Evolutionary conservation across 139 green algal genomes (phyloP).

Genomic region (Chlorella ohadii): DNA sequence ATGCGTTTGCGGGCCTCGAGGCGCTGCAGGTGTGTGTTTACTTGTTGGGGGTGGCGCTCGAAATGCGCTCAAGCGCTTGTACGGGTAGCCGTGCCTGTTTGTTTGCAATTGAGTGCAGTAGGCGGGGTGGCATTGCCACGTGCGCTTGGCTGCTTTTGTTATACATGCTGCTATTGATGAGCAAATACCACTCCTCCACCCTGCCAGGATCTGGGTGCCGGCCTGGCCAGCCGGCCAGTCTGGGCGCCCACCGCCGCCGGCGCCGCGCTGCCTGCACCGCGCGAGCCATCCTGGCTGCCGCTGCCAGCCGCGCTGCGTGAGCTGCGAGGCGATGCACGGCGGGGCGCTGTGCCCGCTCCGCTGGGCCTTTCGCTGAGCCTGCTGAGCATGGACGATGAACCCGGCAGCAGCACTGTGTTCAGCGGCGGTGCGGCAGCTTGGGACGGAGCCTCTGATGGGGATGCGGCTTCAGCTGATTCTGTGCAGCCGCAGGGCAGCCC

Average conservation of each 20-base stretch:
- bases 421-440: neutral
- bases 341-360: conserved; percentile 1
- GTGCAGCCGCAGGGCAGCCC: neutral
- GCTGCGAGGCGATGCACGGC: conserved; percentile 14
- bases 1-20: conserved; percentile 9
- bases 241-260: conserved; percentile 3
- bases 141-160: too few species aligned
- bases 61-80: too few species aligned
- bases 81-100: too few species aligned
- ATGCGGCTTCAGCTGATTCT: conserved; percentile 24
- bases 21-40: neutral
- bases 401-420: conserved; percentile 20
- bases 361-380: conserved; percentile 29
- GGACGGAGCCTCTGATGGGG: neutral
- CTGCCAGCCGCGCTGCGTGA: conserved; percentile 10
- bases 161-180: too few species aligned
- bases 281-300: conserved; percentile 18
- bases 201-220: conserved; percentile 7
- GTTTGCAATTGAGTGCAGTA: too few species aligned
- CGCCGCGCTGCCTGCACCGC: neutral
- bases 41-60: too few species aligned
- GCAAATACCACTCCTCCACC: too few species aligned
- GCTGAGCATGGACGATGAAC: conserved; percentile 27
- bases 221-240: conserved; percentile 20
- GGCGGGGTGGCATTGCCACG: too few species aligned